These are phyloP conservation scores for Tricladium varicosporioides DNA, from an alignment of 2,329 filamentous ascomycete genomes.

Conservation along the genomic window DNA sequence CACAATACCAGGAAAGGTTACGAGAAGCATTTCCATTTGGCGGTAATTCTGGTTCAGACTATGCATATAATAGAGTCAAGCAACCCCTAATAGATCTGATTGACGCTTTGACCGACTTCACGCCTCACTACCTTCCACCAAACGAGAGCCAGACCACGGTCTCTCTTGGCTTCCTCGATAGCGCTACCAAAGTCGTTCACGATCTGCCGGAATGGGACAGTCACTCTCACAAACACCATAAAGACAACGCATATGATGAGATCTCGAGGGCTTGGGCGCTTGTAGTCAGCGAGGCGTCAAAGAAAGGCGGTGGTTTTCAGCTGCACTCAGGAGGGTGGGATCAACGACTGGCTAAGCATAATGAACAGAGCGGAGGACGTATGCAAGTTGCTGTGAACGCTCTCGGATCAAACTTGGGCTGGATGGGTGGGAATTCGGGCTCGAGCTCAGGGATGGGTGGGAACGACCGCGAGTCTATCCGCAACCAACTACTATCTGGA, in stretches of 20 bases:
- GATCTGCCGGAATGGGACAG: conserved; percentile 87
- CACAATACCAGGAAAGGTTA: conserved; percentile 76
- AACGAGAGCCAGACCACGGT: conserved; percentile 80
- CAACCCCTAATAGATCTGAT: conserved; percentile 77
- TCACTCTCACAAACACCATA: conserved; percentile 84
- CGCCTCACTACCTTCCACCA: conserved; percentile 90
- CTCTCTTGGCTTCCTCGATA: conserved; percentile 84
- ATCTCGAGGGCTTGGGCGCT: conserved; percentile 90
- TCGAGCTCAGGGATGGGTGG: conserved; percentile 20
- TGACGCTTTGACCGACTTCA: conserved; percentile 90
- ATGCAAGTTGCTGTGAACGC: conserved; percentile 78
- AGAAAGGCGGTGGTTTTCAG: conserved; percentile 86
- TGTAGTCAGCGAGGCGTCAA: conserved; percentile 86
- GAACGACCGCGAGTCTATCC: conserved; percentile 53
- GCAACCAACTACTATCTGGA: conserved; percentile 61
- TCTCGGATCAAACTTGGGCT: conserved; percentile 71
- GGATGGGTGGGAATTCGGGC: conserved; percentile 57
- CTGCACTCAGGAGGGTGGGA: conserved; percentile 92
- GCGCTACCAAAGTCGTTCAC: conserved; percentile 87
- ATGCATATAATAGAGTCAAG: conserved; percentile 90
- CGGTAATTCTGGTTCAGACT: conserved; percentile 82
- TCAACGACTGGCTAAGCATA: conserved; percentile 80
- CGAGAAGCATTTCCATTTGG: conserved; percentile 81
- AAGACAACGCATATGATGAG: conserved; percentile 94
- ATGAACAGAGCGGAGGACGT: conserved; percentile 79